Evolutionary conservation across 371 early-diverging fungal species (phyloP), one percentile per base, ranked within the genome.

Genomic region (Apophysomyces trapeziformis): DNA sequence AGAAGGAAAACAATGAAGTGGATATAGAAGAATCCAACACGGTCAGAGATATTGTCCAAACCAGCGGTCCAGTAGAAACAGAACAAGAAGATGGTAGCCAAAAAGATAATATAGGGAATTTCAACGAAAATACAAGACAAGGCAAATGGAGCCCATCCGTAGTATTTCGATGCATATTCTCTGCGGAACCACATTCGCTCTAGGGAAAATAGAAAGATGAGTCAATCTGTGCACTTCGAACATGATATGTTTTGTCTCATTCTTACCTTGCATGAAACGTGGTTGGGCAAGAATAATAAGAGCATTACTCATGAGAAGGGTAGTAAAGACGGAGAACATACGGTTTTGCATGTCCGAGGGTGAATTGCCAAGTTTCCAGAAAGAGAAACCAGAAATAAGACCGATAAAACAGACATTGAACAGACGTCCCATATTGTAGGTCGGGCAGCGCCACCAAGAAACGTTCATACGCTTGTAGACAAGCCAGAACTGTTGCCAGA

Each of bases 321-420:
- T 84, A 71, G 87, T 83, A 75, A 92, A 93, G 39, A 93, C 78
- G 43, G 88, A 88, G 73, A 93, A 92, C 62, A 90, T 80, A 62
- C 89, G 81, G 68, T 89, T 90, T 63, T 90, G 89, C 66, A 90
- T 79, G 60, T 91, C 92, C 21, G 80, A 64, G 18, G 86, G 76
- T 26, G 85, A 73, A 58, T 75, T 43, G 14, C 80, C 80, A 4
- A 87, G 75, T 57, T 89, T 84, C 85, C 82, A 90, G 77, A 89
- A 94, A 5, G 92, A 84, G 82, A 94, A 89, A 44, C 92, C 93
- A 63, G 89, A 85, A 45, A 90, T 75, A n/a, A 91, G 77, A 32
- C 85, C 89, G 68, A 83, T 77, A 63, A 85, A 71, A 64, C 74
- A 63, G 44, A 78, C 78, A 65, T 84, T 80, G 64, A 79, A 78